Percentiles rank a stretch among this genome's conserved stretches.
phyloP scores from a whole-genome alignment of 495 filamentous ascomycete species.

The Hypoxylon perforatum region DNA sequence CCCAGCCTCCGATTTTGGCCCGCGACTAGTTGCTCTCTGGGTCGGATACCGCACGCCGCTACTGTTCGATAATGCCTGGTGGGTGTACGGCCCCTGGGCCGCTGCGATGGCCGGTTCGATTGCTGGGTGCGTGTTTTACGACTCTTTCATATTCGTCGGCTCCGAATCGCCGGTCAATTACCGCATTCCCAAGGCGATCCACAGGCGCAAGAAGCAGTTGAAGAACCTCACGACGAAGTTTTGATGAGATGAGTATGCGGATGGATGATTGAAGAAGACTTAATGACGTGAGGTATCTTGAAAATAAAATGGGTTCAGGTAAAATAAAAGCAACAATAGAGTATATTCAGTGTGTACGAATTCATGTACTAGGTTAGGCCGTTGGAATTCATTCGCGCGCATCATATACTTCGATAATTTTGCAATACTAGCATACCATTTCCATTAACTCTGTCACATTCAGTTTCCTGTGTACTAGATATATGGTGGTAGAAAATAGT shows the following conservation, averaged over 20 bases:
- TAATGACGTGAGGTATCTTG: too few relatives aligned
- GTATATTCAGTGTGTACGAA: too few relatives aligned
- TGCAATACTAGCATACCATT: too few relatives aligned
- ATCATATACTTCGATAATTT: too few relatives aligned
- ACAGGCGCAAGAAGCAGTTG: not conserved
- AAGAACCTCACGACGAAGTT: conserved; percentile 3
- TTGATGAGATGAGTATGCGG: not conserved
- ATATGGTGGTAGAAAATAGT: too few relatives aligned
- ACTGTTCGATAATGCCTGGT: conserved; percentile 54
- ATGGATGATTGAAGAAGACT: too few relatives aligned
- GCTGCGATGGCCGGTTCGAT: conserved; percentile 56
- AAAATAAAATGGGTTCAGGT: too few relatives aligned
- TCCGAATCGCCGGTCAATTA: conserved; percentile 64
- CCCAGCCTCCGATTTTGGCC: conserved; percentile 61
- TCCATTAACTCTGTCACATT: too few relatives aligned
- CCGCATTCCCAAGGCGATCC: conserved; percentile 26
- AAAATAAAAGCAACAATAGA: too few relatives aligned
- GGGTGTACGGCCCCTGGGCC: conserved; percentile 63
- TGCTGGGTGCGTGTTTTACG: conserved; percentile 60
- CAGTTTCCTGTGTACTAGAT: too few relatives aligned
- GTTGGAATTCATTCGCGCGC: not conserved
- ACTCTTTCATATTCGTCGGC: conserved; percentile 64
- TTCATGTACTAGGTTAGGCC: not conserved
- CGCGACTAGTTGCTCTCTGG: conserved; percentile 48
- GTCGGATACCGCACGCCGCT: conserved; percentile 53